Evolutionary conservation across 441 rosid genomes (phyloP).

Genomic region (Pelargonium australe): DNA sequence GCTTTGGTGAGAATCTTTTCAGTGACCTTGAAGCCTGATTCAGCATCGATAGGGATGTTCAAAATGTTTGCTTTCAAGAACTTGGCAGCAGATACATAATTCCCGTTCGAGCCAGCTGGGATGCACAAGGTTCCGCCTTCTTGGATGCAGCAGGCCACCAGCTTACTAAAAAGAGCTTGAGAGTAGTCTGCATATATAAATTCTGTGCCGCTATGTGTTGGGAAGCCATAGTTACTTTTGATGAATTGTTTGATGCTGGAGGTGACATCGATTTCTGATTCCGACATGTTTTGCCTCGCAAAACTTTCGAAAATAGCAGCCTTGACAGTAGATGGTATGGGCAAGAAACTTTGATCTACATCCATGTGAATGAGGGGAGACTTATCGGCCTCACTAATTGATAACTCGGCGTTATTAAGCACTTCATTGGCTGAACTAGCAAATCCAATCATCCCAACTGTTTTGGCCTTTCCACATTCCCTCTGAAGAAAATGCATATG

Average conservation of each 20-base stretch:
- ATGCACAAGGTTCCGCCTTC: slow-evolving; percentile 89
- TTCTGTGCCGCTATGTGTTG: slow-evolving; percentile 46
- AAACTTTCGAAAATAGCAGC: slow-evolving; percentile 89
- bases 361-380: slow-evolving; percentile 72
- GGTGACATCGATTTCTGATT: slow-evolving; percentile 76
- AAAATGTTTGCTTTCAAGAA: slow-evolving; percentile 58
- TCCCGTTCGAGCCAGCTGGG: slow-evolving; percentile 81
- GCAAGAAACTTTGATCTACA: slow-evolving; percentile 80
- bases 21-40: slow-evolving; percentile 64
- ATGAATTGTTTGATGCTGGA: slow-evolving; percentile 59
- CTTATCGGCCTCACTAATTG: slow-evolving; percentile 39
- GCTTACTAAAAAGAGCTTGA: slow-evolving; percentile 66
- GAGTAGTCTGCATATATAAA: slow-evolving; percentile 68
- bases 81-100: slow-evolving; percentile 67
- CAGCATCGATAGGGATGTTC: slow-evolving; percentile 48
- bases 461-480: slow-evolving; percentile 41
- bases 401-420: slow-evolving; percentile 62
- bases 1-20: slow-evolving; percentile 35
- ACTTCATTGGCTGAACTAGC: slow-evolving; percentile 63
- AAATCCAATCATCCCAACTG: slow-evolving; percentile 54
- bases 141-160: slow-evolving; percentile 66
- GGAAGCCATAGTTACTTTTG: slow-evolving; percentile 54
- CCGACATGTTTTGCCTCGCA: slow-evolving; percentile 78
- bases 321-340: slow-evolving; percentile 66
- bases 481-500: slow-evolving; percentile 45